These are phyloP conservation scores for Cicer cuneatum DNA, from an alignment of 306 rosid species.

Conservation along the genomic window DNA sequence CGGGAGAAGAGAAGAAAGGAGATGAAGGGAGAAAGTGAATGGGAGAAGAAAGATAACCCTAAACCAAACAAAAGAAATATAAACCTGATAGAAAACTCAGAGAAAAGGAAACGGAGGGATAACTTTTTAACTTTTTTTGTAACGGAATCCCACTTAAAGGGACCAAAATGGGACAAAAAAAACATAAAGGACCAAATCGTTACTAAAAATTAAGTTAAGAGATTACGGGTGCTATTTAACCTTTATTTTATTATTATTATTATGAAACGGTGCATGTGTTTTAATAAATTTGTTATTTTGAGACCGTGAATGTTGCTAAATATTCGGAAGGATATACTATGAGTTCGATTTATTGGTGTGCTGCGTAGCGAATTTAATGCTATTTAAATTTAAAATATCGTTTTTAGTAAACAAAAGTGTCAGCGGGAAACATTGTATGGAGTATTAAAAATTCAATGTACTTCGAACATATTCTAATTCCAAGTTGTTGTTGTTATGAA, in stretches of 20 bases:
- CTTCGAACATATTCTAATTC: not conserved
- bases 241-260: not conserved
- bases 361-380: not conserved
- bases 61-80: too few relatives aligned
- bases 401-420: slow-evolving; percentile 27
- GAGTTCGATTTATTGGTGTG: not conserved
- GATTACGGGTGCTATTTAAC: too few relatives aligned
- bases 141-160: too few relatives aligned
- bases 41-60: too few relatives aligned
- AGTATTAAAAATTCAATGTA: not conserved
- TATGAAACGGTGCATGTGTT: not conserved
- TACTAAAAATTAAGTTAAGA: too few relatives aligned
- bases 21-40: too few relatives aligned
- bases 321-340: slow-evolving; percentile 18
- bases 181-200: too few relatives aligned
- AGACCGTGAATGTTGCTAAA: not conserved
- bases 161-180: too few relatives aligned
- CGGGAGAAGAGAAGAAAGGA: too few relatives aligned
- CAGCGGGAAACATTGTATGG: not conserved
- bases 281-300: not conserved
- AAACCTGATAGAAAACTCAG: too few relatives aligned
- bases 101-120: too few relatives aligned
- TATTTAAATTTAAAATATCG: not conserved
- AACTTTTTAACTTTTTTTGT: too few relatives aligned
- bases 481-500: not conserved